Evolutionary conservation across 1,284 basidiomycete species (phyloP), one percentile per base, ranked within the genome.

Genomic region (Porodaedalea pini): DNA sequence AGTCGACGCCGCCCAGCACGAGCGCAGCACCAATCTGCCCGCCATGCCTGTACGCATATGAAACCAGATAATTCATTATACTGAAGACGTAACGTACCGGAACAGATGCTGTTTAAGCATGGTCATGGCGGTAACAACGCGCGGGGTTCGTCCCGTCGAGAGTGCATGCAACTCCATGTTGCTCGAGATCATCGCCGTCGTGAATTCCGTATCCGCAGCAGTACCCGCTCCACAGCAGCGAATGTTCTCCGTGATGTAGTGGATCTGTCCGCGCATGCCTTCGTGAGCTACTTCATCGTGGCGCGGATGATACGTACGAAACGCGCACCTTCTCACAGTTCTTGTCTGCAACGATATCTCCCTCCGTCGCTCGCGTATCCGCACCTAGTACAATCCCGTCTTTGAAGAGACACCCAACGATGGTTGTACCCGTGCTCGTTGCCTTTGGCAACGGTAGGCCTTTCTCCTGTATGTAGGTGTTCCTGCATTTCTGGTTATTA

Each of bases 221-320:
- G 97, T 99, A 58, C 97, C 96, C 2, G 97, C 97, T 68, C 97
- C 97, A 70, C 96, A 98, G 79, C 97, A 99, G 57, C 96, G 83
- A 65, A 99, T 99, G 62, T 85, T 85, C 59, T 95, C 91, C 7
- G 93, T 88, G 68, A 97, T 90, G 73, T 91, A 99, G 74, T 99
- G 97, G 68, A 99, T 99, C 94, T 97, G 66, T 21, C 34, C 19
- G 13, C 13, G 7, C 32, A 34, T 6, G 13, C 13, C 13, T 13
- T 13, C 19, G 39, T 21, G 29, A 25, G 25, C 32, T 44, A 19
- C 54, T 50, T 39, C 21, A 51, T 48, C 4, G 31, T 15, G 41
- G 21, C 27, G 49, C n/a, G 40, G 32, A 23, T 29, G 32, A 15
- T 27, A 5, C 17, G 23, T 39, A 3, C 39, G 45, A 50, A 39